Base-by-base conservation (phyloP, 352 stramenopile genomes). In the Phytophthora syringae region DNA sequence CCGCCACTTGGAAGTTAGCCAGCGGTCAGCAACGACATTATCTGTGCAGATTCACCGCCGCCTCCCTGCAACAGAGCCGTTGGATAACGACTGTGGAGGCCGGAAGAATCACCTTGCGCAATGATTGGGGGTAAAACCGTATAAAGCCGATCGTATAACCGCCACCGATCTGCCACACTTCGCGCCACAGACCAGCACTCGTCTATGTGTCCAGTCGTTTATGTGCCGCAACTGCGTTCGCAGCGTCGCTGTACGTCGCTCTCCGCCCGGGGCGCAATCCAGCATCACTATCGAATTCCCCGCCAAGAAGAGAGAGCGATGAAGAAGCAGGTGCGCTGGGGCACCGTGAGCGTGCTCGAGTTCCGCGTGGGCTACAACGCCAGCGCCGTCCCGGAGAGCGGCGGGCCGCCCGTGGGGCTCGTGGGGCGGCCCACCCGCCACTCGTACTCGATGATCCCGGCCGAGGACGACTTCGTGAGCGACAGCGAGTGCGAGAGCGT, bases 281-380 rank as follows among this genome's bases (percentile, higher is more conserved):
- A 52, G 50, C 27, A 28, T 67, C 45, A 67, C 36, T 61, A 36
- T 61, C 37, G 51, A 47, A 52, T 67, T 61, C 20, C 12, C 34
- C 28, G 1, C 13, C 37, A 24, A 44, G 25, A 54, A 9, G 48
- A 39, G 18, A 61, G 58, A 21, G 7, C 52, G 20, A 21, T n/a
- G 20, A 72, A 61, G 48, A 86, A 88, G 62, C 58, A 63, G 5
- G 72, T 88, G 57, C 72, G 67, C 11, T 88, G 77, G 62, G 70
- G 72, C 32, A 65, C 60, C 22, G 60, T 84, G 51, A 78, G 72
- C 39, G 73, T 80, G 24, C 55, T 83, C 21, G 77, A 84, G 49
- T 86, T 85, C 68, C 60, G 74, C 48, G 62, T 81, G 25, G 75
- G 80, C 51, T 83, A 86, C 75, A 83, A 73, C 51, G 71, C 72